Evolutionary conservation across 176 grass and related monocot species (phyloP).

Genomic region (Phyllostachys edulis): DNA sequence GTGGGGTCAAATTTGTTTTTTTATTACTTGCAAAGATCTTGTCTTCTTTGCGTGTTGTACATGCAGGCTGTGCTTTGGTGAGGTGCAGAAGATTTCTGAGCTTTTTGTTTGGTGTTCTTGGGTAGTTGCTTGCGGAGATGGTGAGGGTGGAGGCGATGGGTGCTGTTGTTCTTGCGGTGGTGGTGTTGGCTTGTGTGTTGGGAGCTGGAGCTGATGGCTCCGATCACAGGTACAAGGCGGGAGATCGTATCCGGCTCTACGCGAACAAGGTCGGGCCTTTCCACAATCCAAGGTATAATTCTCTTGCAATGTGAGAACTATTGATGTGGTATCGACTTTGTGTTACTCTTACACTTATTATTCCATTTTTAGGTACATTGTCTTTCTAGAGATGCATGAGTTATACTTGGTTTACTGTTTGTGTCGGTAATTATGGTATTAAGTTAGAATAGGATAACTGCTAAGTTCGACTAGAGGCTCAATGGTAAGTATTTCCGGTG

Average conservation of each 20-base stretch:
- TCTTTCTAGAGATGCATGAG: not conserved
- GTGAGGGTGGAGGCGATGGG: not conserved
- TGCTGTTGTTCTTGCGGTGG: slow-evolving; percentile 37
- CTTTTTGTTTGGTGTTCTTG: slow-evolving; percentile 6
- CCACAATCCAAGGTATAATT: slow-evolving; percentile 84
- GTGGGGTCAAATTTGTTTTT: not conserved
- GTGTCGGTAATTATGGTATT: not conserved
- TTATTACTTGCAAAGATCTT: not conserved
- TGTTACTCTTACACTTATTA: not conserved
- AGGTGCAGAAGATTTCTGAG: not conserved
- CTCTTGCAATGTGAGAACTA: not conserved
- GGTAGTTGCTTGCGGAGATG: slow-evolving; percentile 27
- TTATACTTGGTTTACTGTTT: not conserved
- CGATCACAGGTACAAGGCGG: slow-evolving; percentile 74
- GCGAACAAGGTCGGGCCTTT: slow-evolving; percentile 95
- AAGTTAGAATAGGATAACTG: not conserved
- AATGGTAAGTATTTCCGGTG: not conserved
- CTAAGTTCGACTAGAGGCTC: not conserved
- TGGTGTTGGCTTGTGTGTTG: slow-evolving; percentile 51
- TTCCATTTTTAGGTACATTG: slow-evolving; percentile 12
- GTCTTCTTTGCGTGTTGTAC: not conserved
- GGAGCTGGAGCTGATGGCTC: slow-evolving; percentile 59
- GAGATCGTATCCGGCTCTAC: slow-evolving; percentile 79
- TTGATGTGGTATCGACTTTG: not conserved
- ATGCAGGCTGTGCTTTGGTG: not conserved